phyloP scores from a whole-genome alignment of 2,329 filamentous ascomycete genomes.

The Nothophoma quercina region DNA sequence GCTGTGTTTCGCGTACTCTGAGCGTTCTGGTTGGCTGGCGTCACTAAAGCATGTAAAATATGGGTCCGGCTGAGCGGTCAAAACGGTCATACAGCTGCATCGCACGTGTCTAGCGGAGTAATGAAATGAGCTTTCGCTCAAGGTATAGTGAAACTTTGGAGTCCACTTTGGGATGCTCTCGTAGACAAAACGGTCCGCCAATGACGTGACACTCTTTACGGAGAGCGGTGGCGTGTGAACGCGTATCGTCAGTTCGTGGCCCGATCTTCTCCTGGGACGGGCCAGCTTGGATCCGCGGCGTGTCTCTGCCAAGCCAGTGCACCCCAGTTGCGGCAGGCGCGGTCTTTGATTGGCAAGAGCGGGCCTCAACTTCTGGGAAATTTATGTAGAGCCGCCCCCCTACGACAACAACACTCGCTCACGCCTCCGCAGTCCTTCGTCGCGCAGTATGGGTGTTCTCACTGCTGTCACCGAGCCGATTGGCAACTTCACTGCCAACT shows the following conservation, averaged over 20 bases:
- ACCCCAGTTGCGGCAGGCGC: conserved; percentile 27
- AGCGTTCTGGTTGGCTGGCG: conserved; percentile 24
- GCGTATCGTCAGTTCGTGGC: conserved; percentile 35
- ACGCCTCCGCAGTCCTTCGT: conserved; percentile 22
- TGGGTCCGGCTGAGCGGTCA: conserved; percentile 19
- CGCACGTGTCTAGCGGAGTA: conserved; percentile 4
- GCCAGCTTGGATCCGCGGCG: conserved; percentile 20
- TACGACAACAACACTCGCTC: conserved; percentile 16
- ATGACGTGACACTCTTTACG: conserved; percentile 31
- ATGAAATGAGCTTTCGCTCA: conserved; percentile 11
- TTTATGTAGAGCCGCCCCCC: conserved; percentile 34
- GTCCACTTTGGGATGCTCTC: conserved; percentile 1
- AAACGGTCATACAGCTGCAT: conserved; percentile 9
- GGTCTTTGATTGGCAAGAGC: conserved; percentile 30
- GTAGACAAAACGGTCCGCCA: conserved; percentile 18
- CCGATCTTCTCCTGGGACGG: conserved; percentile 26
- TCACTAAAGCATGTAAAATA: conserved; percentile 25
- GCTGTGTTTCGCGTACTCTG: conserved; percentile 26
- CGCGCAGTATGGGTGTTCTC: conserved; percentile 60
- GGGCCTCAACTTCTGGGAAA: conserved; percentile 30
- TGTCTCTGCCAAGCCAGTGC: conserved; percentile 31
- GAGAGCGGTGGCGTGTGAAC: conserved; percentile 21
- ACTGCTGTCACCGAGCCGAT: conserved; percentile 57
- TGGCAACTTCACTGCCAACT: conserved; percentile 53
- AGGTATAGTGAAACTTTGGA: conserved; percentile 1